These are phyloP conservation scores for Medakamo hakoo DNA, from an alignment of 139 green algal genomes.

Conservation along the genomic window DNA sequence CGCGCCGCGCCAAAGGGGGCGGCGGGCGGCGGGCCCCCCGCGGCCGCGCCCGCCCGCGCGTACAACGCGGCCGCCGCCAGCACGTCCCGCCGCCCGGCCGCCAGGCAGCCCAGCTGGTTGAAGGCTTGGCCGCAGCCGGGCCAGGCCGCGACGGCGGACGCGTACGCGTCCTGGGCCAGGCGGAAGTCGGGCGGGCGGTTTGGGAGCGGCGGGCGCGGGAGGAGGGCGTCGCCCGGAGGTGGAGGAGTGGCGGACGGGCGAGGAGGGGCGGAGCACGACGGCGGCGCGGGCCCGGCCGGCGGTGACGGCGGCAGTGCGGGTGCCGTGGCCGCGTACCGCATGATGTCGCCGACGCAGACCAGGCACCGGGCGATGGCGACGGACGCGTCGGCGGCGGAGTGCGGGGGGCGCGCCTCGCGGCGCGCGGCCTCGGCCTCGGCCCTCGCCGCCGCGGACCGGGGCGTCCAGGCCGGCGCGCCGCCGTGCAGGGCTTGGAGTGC, in stretches of 20 bases:
- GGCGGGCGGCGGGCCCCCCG: conserved; percentile 29
- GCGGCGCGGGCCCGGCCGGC: background rate
- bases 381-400: background rate
- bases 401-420: background rate
- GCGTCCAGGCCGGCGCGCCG: conserved; percentile 3
- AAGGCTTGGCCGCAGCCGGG: conserved; percentile 44
- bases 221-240: conserved; percentile 6
- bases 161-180: conserved; percentile 11
- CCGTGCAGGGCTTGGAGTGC: conserved; percentile 35
- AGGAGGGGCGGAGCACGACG: background rate
- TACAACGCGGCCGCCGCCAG: conserved; percentile 46
- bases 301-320: background rate
- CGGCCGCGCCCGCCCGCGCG: conserved; percentile 14
- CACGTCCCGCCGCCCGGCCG: conserved; percentile 31
- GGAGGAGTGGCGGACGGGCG: background rate
- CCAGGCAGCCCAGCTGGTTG: conserved; percentile 73
- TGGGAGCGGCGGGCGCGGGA: too few species aligned
- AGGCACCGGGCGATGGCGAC: conserved; percentile 32
- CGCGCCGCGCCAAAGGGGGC: conserved; percentile 40
- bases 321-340: conserved; percentile 13
- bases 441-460: background rate
- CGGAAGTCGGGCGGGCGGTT: conserved; percentile 25
- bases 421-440: background rate
- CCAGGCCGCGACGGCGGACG: background rate
- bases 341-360: conserved; percentile 52